Percentiles rank a stretch among this genome's conserved stretches.
Evolutionary conservation across 1,284 basidiomycete genomes (phyloP).

Genomic region (Heterobasidion occidentale): DNA sequence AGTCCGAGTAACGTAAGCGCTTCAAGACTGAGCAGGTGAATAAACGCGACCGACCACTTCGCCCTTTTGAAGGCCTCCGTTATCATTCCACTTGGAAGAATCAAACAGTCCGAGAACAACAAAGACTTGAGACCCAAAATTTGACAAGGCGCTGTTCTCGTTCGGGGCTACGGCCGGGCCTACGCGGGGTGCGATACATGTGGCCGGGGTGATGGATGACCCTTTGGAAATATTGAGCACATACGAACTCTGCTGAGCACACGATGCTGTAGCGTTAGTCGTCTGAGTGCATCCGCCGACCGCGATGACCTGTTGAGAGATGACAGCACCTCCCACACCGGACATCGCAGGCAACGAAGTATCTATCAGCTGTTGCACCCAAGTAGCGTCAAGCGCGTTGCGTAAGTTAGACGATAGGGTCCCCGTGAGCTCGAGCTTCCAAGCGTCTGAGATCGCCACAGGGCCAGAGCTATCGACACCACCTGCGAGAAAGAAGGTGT

Average conservation of each 20-base stretch:
- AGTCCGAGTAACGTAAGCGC: slow-evolving; percentile 5
- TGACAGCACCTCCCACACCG: slow-evolving; percentile 47
- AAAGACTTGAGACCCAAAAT: slow-evolving; percentile 57
- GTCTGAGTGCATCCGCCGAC: slow-evolving; percentile 54
- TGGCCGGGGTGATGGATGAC: slow-evolving; percentile 27
- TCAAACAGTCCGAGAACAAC: slow-evolving; percentile 62
- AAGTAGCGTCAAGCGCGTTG: slow-evolving; percentile 41
- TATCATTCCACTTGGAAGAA: slow-evolving; percentile 57
- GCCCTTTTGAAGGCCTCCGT: slow-evolving; percentile 45
- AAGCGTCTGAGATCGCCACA: slow-evolving; percentile 52
- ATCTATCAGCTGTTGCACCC: slow-evolving; percentile 41
- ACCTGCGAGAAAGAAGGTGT: slow-evolving; percentile 62
- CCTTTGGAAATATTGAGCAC: slow-evolving; percentile 38
- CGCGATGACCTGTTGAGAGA: slow-evolving; percentile 42
- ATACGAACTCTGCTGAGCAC: slow-evolving; percentile 48
- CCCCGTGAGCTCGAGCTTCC: slow-evolving; percentile 60
- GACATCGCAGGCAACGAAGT: slow-evolving; percentile 23
- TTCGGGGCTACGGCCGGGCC: slow-evolving; percentile 56
- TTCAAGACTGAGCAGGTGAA: not conserved
- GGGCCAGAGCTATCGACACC: slow-evolving; percentile 41
- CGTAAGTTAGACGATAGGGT: slow-evolving; percentile 61
- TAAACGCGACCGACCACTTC: slow-evolving; percentile 53
- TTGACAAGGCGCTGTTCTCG: slow-evolving; percentile 42
- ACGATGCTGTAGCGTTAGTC: slow-evolving; percentile 32
- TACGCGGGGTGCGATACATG: slow-evolving; percentile 66